Conservation (phyloP, 73 alveolate species). For the Durusdinium trenchii region DNA sequence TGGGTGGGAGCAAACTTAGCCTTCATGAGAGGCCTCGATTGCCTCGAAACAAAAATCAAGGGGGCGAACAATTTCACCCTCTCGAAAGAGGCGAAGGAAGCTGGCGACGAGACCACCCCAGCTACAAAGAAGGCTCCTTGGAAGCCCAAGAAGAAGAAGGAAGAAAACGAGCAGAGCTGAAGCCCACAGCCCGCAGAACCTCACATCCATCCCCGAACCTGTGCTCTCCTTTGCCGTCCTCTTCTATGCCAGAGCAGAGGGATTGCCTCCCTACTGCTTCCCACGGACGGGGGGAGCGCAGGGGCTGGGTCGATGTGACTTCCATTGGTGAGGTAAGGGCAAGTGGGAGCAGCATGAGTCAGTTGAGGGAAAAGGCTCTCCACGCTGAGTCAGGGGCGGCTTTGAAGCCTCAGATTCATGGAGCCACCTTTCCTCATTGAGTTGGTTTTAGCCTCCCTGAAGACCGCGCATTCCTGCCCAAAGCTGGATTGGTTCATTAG, state of each 20-base stretch:
- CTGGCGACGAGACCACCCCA: background rate
- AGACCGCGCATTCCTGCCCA: background rate
- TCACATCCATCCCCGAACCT: background rate
- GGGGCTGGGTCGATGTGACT: too few relatives aligned
- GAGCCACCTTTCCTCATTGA: background rate
- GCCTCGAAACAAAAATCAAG: background rate
- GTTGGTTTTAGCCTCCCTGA: background rate
- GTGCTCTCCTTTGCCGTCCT: slow-evolving; percentile 24
- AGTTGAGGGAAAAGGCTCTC: too few relatives aligned
- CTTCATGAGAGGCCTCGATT: background rate
- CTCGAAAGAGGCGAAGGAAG: background rate
- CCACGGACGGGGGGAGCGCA: background rate
- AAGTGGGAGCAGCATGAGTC: too few relatives aligned
- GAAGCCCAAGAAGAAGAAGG: background rate
- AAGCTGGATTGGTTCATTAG: background rate
- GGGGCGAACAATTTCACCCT: background rate
- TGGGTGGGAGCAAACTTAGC: background rate
- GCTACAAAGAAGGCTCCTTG: background rate
- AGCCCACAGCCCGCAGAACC: background rate
- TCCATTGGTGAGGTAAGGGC: background rate
- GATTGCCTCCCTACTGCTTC: background rate
- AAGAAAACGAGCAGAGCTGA: background rate
- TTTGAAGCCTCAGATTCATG: background rate
- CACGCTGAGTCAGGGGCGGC: too few relatives aligned
- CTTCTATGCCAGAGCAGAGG: background rate